Evolutionary conservation across 768 basidiomycete species (phyloP).

Genomic region (Phlegmacium glaucopus): DNA sequence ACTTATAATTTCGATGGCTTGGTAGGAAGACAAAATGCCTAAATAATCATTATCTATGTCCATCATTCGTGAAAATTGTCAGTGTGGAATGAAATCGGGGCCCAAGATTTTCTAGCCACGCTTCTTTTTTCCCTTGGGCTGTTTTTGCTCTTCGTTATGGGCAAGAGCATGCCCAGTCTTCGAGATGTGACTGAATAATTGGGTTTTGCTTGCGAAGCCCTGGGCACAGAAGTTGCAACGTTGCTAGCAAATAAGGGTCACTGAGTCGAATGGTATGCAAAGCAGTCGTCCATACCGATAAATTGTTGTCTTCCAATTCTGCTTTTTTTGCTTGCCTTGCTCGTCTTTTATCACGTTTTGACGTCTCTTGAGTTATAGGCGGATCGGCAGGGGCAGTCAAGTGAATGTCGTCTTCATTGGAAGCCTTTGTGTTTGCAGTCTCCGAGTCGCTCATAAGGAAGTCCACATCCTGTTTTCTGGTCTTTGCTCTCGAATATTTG

Average conservation of each 20-base stretch:
- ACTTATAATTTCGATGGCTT: too few relatives aligned
- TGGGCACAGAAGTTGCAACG: constrained; percentile 39
- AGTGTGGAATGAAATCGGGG: not conserved
- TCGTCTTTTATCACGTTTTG: constrained; percentile 82
- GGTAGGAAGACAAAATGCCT: too few relatives aligned
- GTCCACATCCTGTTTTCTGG: too few relatives aligned
- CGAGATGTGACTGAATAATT: constrained; percentile 70
- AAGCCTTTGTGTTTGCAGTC: not conserved
- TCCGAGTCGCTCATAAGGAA: too few relatives aligned
- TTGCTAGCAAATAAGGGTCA: not conserved
- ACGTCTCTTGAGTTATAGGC: constrained; percentile 19
- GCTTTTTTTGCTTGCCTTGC: constrained; percentile 73
- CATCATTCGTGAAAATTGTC: not conserved
- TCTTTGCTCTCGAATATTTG: too few relatives aligned
- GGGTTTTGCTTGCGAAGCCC: constrained; percentile 64
- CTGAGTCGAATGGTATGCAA: too few relatives aligned
- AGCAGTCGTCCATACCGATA: too few relatives aligned
- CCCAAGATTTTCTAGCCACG: constrained; percentile 4
- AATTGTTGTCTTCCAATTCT: too few relatives aligned
- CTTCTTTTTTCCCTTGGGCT: constrained; percentile 18
- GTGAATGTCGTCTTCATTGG: not conserved
- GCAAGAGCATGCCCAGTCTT: constrained; percentile 69
- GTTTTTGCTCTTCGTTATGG: constrained; percentile 23
- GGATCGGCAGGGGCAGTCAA: not conserved
- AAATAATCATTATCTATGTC: too few relatives aligned